Evolutionary conservation across 2,329 filamentous ascomycete species (phyloP).

Genomic region (Microcyclospora tardicrescens): DNA sequence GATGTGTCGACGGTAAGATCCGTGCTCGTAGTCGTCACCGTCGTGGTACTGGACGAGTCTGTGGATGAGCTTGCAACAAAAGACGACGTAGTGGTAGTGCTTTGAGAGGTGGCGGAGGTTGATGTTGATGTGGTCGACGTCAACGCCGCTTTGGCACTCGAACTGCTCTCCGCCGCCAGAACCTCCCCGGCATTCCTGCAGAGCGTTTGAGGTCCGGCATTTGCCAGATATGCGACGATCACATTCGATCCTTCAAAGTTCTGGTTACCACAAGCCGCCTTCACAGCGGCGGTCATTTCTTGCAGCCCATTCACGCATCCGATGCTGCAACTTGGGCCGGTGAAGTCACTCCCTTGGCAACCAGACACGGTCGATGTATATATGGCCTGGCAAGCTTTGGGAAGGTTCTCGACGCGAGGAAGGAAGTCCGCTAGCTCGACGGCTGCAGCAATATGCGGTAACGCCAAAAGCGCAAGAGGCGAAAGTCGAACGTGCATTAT

Average conservation of each 20-base stretch:
- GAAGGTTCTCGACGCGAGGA: conserved; percentile 29
- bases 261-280: conserved; percentile 16
- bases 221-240: conserved; percentile 30
- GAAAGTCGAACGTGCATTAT: conserved; percentile 7
- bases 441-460: conserved; percentile 17
- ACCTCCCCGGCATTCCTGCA: conserved; percentile 24
- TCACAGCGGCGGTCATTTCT: conserved; percentile 23
- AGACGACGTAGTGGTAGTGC: conserved; percentile 8
- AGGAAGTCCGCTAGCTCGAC: conserved; percentile 34
- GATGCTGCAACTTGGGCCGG: conserved; percentile 27
- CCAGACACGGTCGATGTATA: conserved; percentile 30
- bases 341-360: conserved; percentile 30
- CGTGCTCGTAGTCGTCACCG: conserved; percentile 2
- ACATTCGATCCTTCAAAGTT: conserved; percentile 27
- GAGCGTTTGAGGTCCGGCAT: conserved; percentile 25
- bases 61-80: conserved; percentile 6
- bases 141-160: conserved; percentile 3
- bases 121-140: conserved; percentile 4
- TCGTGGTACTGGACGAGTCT: background rate
- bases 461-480: conserved; percentile 11
- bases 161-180: conserved; percentile 4
- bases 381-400: conserved; percentile 25
- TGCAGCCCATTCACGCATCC: conserved; percentile 30
- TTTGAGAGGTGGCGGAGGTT: conserved; percentile 5
- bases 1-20: conserved; percentile 10